Evolutionary conservation across 306 rosid genomes (phyloP).

Genomic region (Leucaena leucocephala): DNA sequence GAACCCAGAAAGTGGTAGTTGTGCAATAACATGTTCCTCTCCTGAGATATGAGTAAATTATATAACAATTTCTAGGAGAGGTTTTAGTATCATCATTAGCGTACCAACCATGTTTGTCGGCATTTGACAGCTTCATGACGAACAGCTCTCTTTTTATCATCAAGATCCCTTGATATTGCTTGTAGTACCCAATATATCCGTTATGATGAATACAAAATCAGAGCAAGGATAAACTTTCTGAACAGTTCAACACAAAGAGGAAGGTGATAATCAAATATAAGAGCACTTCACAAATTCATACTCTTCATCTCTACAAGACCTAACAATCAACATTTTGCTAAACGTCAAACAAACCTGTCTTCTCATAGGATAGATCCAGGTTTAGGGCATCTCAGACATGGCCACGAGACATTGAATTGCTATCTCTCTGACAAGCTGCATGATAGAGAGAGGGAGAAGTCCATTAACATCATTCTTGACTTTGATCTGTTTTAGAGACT

Average conservation of each 20-base stretch:
- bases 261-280: constrained; percentile 13
- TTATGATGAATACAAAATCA: constrained; percentile 14
- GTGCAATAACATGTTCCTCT: not conserved
- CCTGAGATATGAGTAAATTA: not conserved
- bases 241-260: constrained; percentile 1
- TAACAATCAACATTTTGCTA: constrained; percentile 18
- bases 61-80: not conserved
- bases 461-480: constrained; percentile 25
- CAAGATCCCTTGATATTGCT: constrained; percentile 62
- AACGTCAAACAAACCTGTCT: constrained; percentile 59
- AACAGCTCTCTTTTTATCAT: constrained; percentile 79
- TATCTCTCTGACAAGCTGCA: constrained; percentile 95
- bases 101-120: constrained; percentile 80
- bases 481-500: constrained; percentile 17
- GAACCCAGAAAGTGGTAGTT: not conserved
- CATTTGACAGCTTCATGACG: constrained; percentile 90
- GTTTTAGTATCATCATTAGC: not conserved
- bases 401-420: constrained; percentile 86
- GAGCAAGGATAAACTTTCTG: not conserved
- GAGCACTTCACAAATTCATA: not conserved
- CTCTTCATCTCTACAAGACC: not conserved
- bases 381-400: constrained; percentile 78
- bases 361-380: constrained; percentile 82
- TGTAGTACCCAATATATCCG: constrained; percentile 57
- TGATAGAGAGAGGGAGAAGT: constrained; percentile 24